Conservation (phyloP, 73 alveolate species). For the Tetrahymena thermophila region DNA sequence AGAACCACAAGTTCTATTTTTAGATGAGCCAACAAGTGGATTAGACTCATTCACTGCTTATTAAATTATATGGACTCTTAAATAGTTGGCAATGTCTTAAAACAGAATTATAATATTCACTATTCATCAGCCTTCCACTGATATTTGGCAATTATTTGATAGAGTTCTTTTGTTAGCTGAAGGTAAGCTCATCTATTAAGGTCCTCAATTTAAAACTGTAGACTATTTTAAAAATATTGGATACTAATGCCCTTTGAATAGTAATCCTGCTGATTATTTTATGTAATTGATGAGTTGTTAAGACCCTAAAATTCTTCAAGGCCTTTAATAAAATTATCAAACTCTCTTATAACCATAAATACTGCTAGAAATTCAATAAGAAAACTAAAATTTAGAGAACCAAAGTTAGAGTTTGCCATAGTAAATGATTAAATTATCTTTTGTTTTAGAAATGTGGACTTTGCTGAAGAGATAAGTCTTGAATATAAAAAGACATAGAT, state of each 20-base stretch:
- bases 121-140: constrained; percentile 32
- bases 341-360: neutral
- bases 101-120: constrained; percentile 21
- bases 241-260: constrained; percentile 37
- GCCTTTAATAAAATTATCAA: neutral
- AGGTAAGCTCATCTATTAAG: constrained; percentile 23
- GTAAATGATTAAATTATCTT: neutral
- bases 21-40: constrained; percentile 8
- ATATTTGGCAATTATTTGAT: constrained; percentile 10
- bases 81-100: neutral
- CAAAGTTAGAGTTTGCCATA: neutral
- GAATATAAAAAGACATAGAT: neutral
- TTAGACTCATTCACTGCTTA: constrained; percentile 1
- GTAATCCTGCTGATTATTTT: constrained; percentile 64
- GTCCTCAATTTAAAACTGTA: neutral
- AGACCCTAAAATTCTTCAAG: neutral
- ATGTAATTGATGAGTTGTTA: constrained; percentile 18
- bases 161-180: neutral
- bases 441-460: neutral
- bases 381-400: neutral
- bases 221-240: constrained; percentile 26
- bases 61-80: constrained; percentile 9
- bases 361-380: neutral
- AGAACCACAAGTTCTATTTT: neutral
- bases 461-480: neutral